phyloP scores from a whole-genome alignment of 352 stramenopile species.

The Globisporangium orthogonon region DNA sequence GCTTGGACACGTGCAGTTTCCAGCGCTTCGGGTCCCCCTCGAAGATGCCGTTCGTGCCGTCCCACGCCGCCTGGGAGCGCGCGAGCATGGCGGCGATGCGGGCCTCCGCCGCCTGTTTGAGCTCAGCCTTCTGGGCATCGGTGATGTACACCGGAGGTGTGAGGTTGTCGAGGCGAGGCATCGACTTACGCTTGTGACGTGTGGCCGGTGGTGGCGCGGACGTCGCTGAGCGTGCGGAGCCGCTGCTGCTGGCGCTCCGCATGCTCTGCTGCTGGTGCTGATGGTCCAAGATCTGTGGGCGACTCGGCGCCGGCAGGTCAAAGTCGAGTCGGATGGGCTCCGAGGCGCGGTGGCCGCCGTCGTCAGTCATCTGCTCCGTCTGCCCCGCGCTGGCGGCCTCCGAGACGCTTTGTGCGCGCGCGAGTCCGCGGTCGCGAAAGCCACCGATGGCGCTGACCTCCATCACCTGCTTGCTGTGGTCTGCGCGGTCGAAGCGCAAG shows the following conservation, averaged over 20 bases:
- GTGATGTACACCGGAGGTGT: slow-evolving; percentile 7
- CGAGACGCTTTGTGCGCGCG: not conserved
- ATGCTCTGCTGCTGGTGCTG: slow-evolving; percentile 1
- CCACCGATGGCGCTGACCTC: slow-evolving; percentile 12
- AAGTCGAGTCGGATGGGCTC: slow-evolving; percentile 14
- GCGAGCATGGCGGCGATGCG: slow-evolving; percentile 37
- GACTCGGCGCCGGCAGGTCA: slow-evolving; percentile 5
- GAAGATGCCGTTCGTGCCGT: slow-evolving; percentile 53
- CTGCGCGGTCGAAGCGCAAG: not conserved
- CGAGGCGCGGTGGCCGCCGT: slow-evolving; percentile 7
- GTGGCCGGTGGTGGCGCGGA: too few species aligned
- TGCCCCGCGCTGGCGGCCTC: not conserved
- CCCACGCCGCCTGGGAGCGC: slow-evolving; percentile 36
- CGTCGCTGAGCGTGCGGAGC: not conserved
- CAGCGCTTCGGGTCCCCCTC: slow-evolving; percentile 52
- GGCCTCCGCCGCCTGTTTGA: slow-evolving; percentile 19
- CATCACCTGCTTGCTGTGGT: too few species aligned
- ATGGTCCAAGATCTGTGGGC: not conserved
- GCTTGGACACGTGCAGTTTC: slow-evolving; percentile 57
- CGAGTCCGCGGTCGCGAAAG: not conserved
- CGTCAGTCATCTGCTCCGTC: not conserved
- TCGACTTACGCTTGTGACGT: slow-evolving; percentile 1
- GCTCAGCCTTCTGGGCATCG: slow-evolving; percentile 1
- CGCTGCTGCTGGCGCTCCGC: not conserved
- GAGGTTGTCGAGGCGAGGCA: slow-evolving; percentile 10